These are phyloP conservation scores for Ensete ventricosum DNA, from an alignment of 176 grass and related monocot genomes.

Conservation along the genomic window DNA sequence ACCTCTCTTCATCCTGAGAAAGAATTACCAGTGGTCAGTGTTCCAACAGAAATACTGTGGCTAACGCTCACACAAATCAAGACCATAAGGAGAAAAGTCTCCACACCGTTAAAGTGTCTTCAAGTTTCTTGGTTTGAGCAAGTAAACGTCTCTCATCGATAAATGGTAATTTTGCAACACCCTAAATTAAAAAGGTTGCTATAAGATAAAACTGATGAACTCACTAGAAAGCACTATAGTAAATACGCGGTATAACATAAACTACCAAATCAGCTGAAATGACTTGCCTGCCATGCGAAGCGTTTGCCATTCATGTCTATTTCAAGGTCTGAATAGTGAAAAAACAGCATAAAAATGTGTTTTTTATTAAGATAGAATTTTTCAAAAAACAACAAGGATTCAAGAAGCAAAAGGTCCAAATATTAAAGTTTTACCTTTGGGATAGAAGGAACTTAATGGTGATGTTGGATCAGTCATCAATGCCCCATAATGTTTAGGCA, in stretches of 20 bases:
- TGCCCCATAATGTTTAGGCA: slow-evolving; percentile 72
- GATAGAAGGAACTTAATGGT: slow-evolving; percentile 81
- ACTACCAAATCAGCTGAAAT: slow-evolving; percentile 4
- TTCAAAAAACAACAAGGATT: not conserved
- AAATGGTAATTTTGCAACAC: slow-evolving; percentile 92
- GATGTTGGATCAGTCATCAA: slow-evolving; percentile 77
- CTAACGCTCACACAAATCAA: not conserved
- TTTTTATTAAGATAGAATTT: slow-evolving; percentile 6
- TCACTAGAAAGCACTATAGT: slow-evolving; percentile 3
- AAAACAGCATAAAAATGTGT: slow-evolving; percentile 14
- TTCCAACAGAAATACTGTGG: not conserved
- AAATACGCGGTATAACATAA: slow-evolving; percentile 12
- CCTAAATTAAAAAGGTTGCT: slow-evolving; percentile 28
- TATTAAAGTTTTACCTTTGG: slow-evolving; percentile 41
- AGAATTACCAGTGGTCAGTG: not conserved
- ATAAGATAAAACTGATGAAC: not conserved
- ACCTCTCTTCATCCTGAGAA: slow-evolving; percentile 82
- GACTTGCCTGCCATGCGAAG: slow-evolving; percentile 90
- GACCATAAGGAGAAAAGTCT: not conserved
- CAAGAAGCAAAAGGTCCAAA: not conserved
- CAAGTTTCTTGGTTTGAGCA: slow-evolving; percentile 66
- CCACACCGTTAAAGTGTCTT: slow-evolving; percentile 73
- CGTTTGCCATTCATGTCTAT: slow-evolving; percentile 99
- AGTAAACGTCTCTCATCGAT: slow-evolving; percentile 75
- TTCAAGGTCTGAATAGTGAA: slow-evolving; percentile 69